A percentile compares a stretch with the other conserved stretches of the same genome.
Evolutionary conservation across 805 yeast genomes (phyloP).

Genomic region (Wickerhamomyces silvicola): DNA sequence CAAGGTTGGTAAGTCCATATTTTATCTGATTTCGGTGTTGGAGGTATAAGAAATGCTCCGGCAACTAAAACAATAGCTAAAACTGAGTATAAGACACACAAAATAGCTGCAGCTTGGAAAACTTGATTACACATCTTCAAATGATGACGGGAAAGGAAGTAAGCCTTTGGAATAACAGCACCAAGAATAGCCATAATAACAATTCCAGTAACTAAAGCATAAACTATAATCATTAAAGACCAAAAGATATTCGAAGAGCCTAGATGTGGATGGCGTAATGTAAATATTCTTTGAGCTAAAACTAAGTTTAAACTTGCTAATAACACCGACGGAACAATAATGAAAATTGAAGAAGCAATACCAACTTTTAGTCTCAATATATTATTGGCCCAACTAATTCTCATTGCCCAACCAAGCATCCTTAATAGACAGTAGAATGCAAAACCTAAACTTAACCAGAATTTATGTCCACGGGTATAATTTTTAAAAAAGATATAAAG

Average conservation of each 20-base stretch:
- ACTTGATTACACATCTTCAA: conserved; percentile 49
- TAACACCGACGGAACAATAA: conserved; percentile 51
- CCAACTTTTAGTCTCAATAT: conserved; percentile 41
- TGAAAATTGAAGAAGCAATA: conserved; percentile 48
- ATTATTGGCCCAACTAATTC: conserved; percentile 56
- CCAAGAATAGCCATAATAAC: conserved; percentile 66
- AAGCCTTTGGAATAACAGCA: conserved; percentile 52
- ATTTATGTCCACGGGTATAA: conserved; percentile 50
- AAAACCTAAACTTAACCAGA: conserved; percentile 48
- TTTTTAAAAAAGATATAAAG: conserved; percentile 41
- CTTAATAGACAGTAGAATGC: conserved; percentile 46
- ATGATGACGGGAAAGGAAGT: conserved; percentile 40
- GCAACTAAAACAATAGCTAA: conserved; percentile 43
- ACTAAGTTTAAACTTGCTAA: conserved; percentile 55
- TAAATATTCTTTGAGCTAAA: conserved; percentile 65
- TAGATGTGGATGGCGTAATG: conserved; percentile 71
- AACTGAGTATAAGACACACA: conserved; percentile 45
- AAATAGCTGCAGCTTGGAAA: conserved; percentile 43
- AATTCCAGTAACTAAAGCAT: conserved; percentile 48
- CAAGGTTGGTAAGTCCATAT: conserved; percentile 64
- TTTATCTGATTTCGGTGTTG: conserved; percentile 43
- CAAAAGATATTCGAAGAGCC: conserved; percentile 50
- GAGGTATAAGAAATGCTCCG: conserved; percentile 47
- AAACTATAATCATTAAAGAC: conserved; percentile 41
- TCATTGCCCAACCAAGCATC: conserved; percentile 50